Conservation (phyloP, 306 rosid species). For the Begonia fuchsioides region DNA sequence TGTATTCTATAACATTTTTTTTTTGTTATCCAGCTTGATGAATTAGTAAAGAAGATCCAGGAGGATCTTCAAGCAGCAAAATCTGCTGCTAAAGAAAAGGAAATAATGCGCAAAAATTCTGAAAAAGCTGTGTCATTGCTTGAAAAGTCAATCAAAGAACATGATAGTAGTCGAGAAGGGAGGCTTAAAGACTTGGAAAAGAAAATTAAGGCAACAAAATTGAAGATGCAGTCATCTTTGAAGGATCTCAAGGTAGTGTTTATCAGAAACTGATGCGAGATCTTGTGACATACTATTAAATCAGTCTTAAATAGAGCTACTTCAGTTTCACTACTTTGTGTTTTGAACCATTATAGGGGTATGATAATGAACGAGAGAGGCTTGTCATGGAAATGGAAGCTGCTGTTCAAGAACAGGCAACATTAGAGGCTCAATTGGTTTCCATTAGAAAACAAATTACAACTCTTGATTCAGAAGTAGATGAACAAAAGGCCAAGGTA, state of each 20-base stretch:
- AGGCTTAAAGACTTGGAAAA: conserved; percentile 75
- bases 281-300: too few species aligned
- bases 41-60: conserved; percentile 73
- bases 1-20: conserved; percentile 8
- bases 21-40: conserved; percentile 49
- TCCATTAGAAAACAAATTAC: conserved; percentile 34
- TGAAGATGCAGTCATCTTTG: conserved; percentile 68
- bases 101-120: conserved; percentile 41
- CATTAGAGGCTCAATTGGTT: conserved; percentile 57
- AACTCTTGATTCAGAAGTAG: conserved; percentile 50
- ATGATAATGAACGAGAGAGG: conserved; percentile 89
- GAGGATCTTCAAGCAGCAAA: conserved; percentile 77
- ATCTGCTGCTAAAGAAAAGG: conserved; percentile 41
- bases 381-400: conserved; percentile 92
- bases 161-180: conserved; percentile 54
- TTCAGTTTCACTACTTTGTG: neutral
- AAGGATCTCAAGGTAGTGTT: conserved; percentile 63
- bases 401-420: conserved; percentile 52
- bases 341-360: conserved; percentile 41
- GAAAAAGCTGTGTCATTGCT: conserved; percentile 48
- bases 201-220: conserved; percentile 56
- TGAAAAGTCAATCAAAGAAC: conserved; percentile 80
- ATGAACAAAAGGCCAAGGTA: conserved; percentile 52
- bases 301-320: too few species aligned
- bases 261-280: too few species aligned